A percentile compares a stretch with the other conserved stretches of the same genome.
Conservation (phyloP, 768 basidiomycete genomes). For the Suillus fuscotomentosus region DNA sequence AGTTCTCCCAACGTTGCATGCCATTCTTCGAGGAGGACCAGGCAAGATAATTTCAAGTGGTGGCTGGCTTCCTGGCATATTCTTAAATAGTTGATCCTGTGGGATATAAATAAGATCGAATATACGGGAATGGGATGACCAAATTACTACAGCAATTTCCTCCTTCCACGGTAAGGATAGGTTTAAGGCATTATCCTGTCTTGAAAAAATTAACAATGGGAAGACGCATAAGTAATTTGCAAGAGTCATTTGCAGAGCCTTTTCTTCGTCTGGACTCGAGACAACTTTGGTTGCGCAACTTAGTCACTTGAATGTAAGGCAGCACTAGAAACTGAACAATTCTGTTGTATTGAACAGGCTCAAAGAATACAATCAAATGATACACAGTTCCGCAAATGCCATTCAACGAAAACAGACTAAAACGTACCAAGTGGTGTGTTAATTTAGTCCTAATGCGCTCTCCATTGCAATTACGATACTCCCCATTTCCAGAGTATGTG, state of each 20-base stretch:
- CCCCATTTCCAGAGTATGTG: constrained; percentile 25
- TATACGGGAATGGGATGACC: too few relatives aligned
- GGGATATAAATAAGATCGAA: too few relatives aligned
- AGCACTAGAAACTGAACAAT: too few relatives aligned
- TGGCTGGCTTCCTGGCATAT: too few relatives aligned
- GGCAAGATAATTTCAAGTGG: constrained; percentile 29
- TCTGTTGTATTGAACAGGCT: too few relatives aligned
- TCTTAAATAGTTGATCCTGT: too few relatives aligned
- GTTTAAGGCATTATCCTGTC: neutral
- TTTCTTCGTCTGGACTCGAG: too few relatives aligned
- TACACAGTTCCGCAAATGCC: neutral
- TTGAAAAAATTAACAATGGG: too few relatives aligned
- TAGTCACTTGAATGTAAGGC: too few relatives aligned
- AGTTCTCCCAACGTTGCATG: constrained; percentile 32
- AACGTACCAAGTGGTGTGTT: neutral
- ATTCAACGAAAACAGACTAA: neutral
- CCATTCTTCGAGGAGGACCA: constrained; percentile 38
- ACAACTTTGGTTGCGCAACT: too few relatives aligned
- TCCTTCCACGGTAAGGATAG: neutral
- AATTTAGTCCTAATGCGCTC: neutral
- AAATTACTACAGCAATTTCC: neutral
- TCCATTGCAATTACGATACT: neutral
- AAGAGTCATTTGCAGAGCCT: too few relatives aligned
- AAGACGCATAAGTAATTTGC: too few relatives aligned
- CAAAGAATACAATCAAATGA: neutral